These are phyloP conservation scores for Heterobasidion occidentale DNA, from an alignment of 1,284 basidiomycete genomes.

Conservation along the genomic window DNA sequence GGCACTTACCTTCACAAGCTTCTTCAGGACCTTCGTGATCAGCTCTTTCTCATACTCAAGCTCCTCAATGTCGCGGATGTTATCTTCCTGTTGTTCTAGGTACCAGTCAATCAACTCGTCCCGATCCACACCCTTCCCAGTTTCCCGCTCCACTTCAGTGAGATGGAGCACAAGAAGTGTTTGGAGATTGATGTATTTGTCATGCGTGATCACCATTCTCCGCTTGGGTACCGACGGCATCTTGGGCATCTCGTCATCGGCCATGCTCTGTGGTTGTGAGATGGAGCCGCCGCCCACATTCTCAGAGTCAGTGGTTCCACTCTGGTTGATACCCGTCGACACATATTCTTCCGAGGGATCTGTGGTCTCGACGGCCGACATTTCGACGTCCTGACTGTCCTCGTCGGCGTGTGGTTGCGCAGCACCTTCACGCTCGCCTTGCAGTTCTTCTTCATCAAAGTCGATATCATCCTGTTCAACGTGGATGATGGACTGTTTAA, in stretches of 20 bases:
- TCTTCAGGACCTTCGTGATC: constrained; percentile 83
- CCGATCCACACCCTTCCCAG: constrained; percentile 72
- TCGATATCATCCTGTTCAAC: constrained; percentile 99
- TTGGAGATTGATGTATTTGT: constrained; percentile 89
- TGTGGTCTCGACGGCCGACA: constrained; percentile 36
- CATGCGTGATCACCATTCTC: constrained; percentile 90
- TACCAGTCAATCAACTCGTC: constrained; percentile 97
- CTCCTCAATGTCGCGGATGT: constrained; percentile 81
- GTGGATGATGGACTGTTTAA: constrained; percentile 97
- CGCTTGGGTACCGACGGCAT: constrained; percentile 39
- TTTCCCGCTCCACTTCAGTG: constrained; percentile 69
- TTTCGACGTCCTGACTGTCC: constrained; percentile 54
- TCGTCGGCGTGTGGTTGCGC: constrained; percentile 20
- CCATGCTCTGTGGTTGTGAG: constrained; percentile 7
- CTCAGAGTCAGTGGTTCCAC: neutral
- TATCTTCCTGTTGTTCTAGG: constrained; percentile 81
- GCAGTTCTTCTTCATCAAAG: constrained; percentile 88
- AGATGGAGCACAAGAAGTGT: constrained; percentile 84
- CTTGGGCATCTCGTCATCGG: constrained; percentile 12
- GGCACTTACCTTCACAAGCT: constrained; percentile 77
- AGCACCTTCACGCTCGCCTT: constrained; percentile 40
- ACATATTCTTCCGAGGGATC: constrained; percentile 52
- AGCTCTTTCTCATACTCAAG: constrained; percentile 91
- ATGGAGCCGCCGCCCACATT: too few relatives aligned
- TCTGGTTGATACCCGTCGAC: neutral